Conservation (phyloP, 306 rosid genomes). For the Vigna radiata region DNA sequence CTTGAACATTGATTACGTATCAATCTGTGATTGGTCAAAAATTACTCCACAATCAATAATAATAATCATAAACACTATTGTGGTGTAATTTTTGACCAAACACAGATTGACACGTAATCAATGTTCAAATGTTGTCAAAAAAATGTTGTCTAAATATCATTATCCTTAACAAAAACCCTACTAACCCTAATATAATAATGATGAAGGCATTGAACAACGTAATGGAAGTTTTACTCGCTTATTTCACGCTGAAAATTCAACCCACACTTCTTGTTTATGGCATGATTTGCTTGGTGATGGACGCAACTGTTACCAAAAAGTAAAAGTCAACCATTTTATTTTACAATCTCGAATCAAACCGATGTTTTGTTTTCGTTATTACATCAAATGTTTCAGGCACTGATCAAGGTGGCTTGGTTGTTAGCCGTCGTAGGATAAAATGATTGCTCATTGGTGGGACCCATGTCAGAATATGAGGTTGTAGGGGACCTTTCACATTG, state of each 20-base stretch:
- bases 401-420: slow-evolving; percentile 38
- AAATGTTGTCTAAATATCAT: no score
- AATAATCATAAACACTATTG: no score
- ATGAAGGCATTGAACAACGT: slow-evolving; percentile 22
- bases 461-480: background rate
- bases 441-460: background rate
- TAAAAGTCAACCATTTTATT: slow-evolving; percentile 23
- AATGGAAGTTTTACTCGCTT: background rate
- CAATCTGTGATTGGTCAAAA: no score
- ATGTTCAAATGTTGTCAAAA: no score
- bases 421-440: slow-evolving; percentile 1
- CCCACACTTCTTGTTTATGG: slow-evolving; percentile 3
- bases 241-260: slow-evolving; percentile 14
- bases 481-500: background rate
- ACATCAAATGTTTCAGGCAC: slow-evolving; percentile 9
- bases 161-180: slow-evolving; percentile 20
- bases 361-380: background rate
- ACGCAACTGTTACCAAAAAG: slow-evolving; percentile 1
- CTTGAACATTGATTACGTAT: no score
- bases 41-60: no score
- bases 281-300: slow-evolving; percentile 22
- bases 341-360: background rate
- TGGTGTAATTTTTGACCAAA: no score
- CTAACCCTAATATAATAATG: slow-evolving; percentile 3
- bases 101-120: no score